Evolutionary conservation across 2,329 filamentous ascomycete species (phyloP).

Genomic region (Penicillium sp.): DNA sequence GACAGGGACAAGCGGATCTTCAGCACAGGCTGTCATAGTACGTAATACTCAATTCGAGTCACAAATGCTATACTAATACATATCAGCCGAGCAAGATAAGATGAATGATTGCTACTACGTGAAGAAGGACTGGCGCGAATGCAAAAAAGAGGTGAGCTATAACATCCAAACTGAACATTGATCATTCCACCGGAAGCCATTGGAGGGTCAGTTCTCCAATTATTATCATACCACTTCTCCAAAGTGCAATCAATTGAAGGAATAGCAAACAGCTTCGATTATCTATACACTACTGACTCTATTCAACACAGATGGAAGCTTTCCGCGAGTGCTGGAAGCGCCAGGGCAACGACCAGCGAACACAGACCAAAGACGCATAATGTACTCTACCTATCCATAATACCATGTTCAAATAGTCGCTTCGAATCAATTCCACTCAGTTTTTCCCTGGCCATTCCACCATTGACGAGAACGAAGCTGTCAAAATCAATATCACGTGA

Average conservation of each 20-base stretch:
- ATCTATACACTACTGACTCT: not conserved
- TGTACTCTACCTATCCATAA: not conserved
- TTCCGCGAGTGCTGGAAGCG: slow-evolving; percentile 91
- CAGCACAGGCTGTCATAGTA: slow-evolving; percentile 91
- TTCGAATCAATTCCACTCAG: not conserved
- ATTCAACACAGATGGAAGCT: slow-evolving; percentile 68
- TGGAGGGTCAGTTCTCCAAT: not conserved
- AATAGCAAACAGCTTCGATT: not conserved
- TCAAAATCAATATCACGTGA: slow-evolving; percentile 25
- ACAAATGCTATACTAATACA: slow-evolving; percentile 6
- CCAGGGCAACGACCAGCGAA: slow-evolving; percentile 82
- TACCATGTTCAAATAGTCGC: not conserved
- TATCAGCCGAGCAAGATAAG: slow-evolving; percentile 75
- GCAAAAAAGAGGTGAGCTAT: slow-evolving; percentile 75
- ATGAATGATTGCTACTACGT: slow-evolving; percentile 96
- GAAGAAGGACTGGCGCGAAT: slow-evolving; percentile 92
- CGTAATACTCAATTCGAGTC: slow-evolving; percentile 18
- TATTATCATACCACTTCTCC: not conserved
- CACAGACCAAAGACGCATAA: slow-evolving; percentile 67
- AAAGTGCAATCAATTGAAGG: not conserved
- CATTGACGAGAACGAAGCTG: not conserved
- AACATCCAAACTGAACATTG: not conserved
- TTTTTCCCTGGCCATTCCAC: not conserved
- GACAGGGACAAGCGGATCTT: slow-evolving; percentile 94
- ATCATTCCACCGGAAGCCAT: not conserved